Conservation (phyloP, 116 monocot species). For the Dioscorea cayenensis region DNA sequence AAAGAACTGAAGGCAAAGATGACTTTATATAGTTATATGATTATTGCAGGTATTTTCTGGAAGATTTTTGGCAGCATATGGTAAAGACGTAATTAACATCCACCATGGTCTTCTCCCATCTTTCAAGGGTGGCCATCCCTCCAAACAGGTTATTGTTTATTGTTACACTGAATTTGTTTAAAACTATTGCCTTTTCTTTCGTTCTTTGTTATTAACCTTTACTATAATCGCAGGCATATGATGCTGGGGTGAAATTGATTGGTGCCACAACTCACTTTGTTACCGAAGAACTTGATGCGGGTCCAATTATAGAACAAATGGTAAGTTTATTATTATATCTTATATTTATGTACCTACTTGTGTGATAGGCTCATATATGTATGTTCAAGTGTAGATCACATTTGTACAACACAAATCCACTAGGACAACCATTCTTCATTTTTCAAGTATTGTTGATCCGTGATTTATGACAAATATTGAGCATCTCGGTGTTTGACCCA, state of each 20-base stretch:
- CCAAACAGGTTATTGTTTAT: conserved; percentile 54
- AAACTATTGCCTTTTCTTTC: neutral
- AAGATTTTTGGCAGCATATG: conserved; percentile 70
- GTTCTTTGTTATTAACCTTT: conserved; percentile 7
- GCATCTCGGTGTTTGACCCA: too few species aligned
- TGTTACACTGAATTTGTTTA: neutral
- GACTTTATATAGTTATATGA: neutral
- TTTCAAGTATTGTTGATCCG: too few species aligned
- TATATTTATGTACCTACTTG: too few species aligned
- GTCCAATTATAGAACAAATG: conserved; percentile 95
- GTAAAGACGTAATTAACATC: conserved; percentile 93
- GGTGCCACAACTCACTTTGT: conserved; percentile 95
- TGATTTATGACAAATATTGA: too few species aligned
- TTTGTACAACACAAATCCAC: too few species aligned
- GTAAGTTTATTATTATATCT: conserved; percentile 23
- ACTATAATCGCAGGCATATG: conserved; percentile 51
- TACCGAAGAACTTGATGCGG: conserved; percentile 76
- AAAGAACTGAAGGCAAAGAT: neutral
- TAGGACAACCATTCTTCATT: too few species aligned
- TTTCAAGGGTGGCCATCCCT: conserved; percentile 85
- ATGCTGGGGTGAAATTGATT: conserved; percentile 90
- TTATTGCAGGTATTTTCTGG: conserved; percentile 60
- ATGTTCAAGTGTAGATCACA: too few species aligned
- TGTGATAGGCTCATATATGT: too few species aligned
- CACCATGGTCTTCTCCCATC: conserved; percentile 99